Percentiles rank a stretch among this genome's conserved stretches.
These are phyloP conservation scores for Pseudocercospora pini-densiflorae DNA, from an alignment of 2,329 filamentous ascomycete species.

Conservation along the genomic window DNA sequence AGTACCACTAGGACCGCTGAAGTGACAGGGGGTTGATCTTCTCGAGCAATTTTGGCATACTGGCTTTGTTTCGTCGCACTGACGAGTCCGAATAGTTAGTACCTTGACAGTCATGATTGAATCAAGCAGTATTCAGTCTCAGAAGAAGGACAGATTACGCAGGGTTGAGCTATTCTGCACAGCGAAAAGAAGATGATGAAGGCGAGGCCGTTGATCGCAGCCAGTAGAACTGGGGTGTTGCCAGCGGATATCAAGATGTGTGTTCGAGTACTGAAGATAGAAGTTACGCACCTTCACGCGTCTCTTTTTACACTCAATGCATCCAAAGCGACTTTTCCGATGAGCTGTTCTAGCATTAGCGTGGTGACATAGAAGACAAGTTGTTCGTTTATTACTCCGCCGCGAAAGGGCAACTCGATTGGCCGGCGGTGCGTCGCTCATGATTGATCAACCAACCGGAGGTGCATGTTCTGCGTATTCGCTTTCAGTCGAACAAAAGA, in stretches of 20 bases:
- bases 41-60: conserved; percentile 27
- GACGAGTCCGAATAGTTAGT: conserved; percentile 15
- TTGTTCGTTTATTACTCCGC: background rate
- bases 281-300: conserved; percentile 25
- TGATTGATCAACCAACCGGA: background rate
- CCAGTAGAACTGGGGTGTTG: too few relatives aligned
- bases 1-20: background rate
- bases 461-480: background rate
- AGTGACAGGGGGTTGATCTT: conserved; percentile 24
- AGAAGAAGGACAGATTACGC: background rate
- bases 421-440: background rate
- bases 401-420: background rate
- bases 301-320: conserved; percentile 26
- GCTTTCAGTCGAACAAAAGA: background rate
- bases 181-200: background rate
- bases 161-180: background rate
- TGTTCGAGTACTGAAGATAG: background rate
- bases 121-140: background rate
- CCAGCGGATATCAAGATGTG: background rate
- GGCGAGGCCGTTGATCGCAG: background rate
- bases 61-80: conserved; percentile 32
- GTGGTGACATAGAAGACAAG: background rate
- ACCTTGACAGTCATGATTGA: background rate
- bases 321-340: conserved; percentile 25
- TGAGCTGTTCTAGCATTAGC: conserved; percentile 17